These are phyloP conservation scores for Oryza australiensis DNA, from an alignment of 176 grass and related monocot species.

Conservation along the genomic window DNA sequence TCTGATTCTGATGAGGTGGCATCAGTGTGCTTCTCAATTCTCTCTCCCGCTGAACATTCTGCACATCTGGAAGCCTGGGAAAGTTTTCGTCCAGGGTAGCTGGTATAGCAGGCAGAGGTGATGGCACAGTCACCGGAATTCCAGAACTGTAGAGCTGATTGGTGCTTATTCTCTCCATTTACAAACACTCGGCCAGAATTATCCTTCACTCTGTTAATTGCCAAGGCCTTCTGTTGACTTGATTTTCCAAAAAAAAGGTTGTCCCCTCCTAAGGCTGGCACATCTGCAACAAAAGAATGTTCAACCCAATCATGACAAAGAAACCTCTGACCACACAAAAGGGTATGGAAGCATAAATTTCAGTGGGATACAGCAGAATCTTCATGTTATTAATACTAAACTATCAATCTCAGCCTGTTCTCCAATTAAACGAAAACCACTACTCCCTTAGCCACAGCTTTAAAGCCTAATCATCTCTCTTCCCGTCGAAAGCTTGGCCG, in stretches of 20 bases:
- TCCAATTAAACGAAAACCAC: not conserved
- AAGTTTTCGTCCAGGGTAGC: constrained; percentile 47
- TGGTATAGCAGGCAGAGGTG: constrained; percentile 46
- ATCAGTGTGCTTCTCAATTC: constrained; percentile 40
- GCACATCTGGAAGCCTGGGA: constrained; percentile 37
- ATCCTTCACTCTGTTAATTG: not conserved
- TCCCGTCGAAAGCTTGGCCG: not conserved
- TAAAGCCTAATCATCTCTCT: not conserved
- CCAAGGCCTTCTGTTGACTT: not conserved
- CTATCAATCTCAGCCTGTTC: not conserved
- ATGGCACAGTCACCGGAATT: constrained; percentile 47
- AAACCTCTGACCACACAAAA: not conserved
- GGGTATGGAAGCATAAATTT: not conserved
- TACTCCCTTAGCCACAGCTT: not conserved
- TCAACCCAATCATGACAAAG: not conserved
- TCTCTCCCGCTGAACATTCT: constrained; percentile 46
- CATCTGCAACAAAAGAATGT: constrained; percentile 2
- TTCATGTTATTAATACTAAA: too few species aligned
- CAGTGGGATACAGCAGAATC: not conserved
- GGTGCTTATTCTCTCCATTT: constrained; percentile 54
- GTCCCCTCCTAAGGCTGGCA: constrained; percentile 23
- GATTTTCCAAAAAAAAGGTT: not conserved
- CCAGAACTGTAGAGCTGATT: constrained; percentile 42
- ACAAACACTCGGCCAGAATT: not conserved
- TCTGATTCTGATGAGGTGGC: constrained; percentile 33